Percentiles rank a stretch among this genome's conserved stretches.
Conservation (phyloP, 169 alveolate genomes). For the Perkinsus olseni region DNA sequence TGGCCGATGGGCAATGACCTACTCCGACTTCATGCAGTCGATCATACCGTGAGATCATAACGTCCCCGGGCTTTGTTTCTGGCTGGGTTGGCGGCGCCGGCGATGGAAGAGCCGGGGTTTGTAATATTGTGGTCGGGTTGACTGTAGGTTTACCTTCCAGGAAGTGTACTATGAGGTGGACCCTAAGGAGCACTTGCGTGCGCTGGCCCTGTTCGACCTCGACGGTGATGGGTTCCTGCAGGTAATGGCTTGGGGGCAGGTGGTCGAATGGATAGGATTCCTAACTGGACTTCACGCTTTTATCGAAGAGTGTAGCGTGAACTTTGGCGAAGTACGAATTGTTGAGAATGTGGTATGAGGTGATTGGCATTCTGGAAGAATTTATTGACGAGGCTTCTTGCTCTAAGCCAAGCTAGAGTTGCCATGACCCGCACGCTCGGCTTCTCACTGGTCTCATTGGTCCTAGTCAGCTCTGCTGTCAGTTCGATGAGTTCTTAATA, state of each 20-base stretch:
- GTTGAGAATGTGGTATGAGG: too few species aligned
- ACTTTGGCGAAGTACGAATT: too few species aligned
- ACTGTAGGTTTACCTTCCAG: not conserved
- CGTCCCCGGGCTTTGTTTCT: not conserved
- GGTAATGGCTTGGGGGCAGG: not conserved
- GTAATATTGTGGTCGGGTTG: too few species aligned
- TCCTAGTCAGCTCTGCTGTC: too few species aligned
- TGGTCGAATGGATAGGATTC: not conserved
- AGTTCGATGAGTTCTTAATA: not conserved
- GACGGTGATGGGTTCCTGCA: not conserved
- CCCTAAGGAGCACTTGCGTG: not conserved
- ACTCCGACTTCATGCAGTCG: not conserved
- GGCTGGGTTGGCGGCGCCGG: too few species aligned
- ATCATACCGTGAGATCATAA: not conserved
- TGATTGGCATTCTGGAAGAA: too few species aligned
- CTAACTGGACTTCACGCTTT: not conserved
- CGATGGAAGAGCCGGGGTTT: too few species aligned
- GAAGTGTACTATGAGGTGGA: not conserved
- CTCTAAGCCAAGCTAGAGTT: too few species aligned
- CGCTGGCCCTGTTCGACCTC: not conserved
- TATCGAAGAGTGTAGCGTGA: not conserved
- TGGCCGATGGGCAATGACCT: not conserved
- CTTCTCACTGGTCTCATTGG: too few species aligned
- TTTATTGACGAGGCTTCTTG: too few species aligned
- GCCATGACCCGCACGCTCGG: too few species aligned